Base-by-base conservation (phyloP, 2,329 filamentous ascomycete species). In the Cytospora schulzeri region DNA sequence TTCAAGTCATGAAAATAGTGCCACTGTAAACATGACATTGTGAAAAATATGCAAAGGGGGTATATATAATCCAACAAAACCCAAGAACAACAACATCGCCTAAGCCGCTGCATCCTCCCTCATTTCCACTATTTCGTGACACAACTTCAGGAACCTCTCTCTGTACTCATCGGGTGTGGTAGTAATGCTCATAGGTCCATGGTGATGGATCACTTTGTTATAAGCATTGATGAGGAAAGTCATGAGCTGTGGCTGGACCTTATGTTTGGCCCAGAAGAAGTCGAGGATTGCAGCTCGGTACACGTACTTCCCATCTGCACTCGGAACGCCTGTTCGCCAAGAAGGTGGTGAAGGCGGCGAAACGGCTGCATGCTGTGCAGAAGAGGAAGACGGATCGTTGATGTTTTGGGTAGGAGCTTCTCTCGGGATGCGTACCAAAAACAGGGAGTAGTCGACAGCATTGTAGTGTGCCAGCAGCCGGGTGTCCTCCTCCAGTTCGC, bases 221-320 rank as follows among this genome's bases (percentile, higher is more conserved):
- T 88, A 90, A 0, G 81, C 76, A 57, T 83, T 83, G 65, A 92
- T 84, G 41, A 91, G 74, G 0, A 83, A 81, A 0, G 89, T 91
- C 83, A 92, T 84, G 1, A 85, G 79, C 73, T 83, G 85, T 0
- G 90, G 86, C 61, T 86, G 88, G 0, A 88, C 70, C 69, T 88
- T 89, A 74, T 91, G 88, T 75, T 89, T 91, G 0, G 88, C 85
- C 90, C 90, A 92, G 78, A 92, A 91, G 76, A 93, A 92, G 74
- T 92, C 90, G 38, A 92, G 78, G 17, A 92, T 76, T 0, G 88
- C 83, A 4, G 84, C 87, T 3, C 89, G 83, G 70, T 91, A 92
- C 15, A 88, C 78, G 80, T 88, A 89, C 69, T 85, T 85, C 0
- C 85, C 85, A 70, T 91, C 86, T 0, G 81, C 78, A 12, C 88